Evolutionary conservation across 257 asterid genomes (phyloP), one percentile per base, ranked within the genome.

Genomic region (Lavandula angustifolia): DNA sequence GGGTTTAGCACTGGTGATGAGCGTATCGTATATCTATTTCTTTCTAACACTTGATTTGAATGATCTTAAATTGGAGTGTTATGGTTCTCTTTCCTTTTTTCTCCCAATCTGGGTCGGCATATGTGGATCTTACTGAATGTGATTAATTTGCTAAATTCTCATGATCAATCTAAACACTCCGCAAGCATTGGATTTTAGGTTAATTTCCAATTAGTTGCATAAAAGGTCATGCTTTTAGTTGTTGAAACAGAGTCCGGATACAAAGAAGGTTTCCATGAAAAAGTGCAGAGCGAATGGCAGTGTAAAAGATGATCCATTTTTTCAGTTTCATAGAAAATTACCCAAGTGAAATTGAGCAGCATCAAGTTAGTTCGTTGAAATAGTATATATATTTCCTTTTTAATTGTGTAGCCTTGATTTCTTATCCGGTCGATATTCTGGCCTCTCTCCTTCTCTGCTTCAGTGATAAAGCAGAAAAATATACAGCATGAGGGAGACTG

Each of bases 401-500:
- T 1, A 11, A 32, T 10, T 18, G 14, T 51, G 41, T 18, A 58
- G 12, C 14, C 9, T 46, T 60, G 69, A 9, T 68, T 66, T 18
- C 51, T 43, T 44, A 29, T 53, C 59, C 47, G 50, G 11, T 63
- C 44, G 34, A 35, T 54, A 53, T 18, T 48, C 53, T 17, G 75
- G 66, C 35, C 53, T 69, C 53, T 69, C 70, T 68, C 71, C 67
- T 35, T 31, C 51, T 70, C 54, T 38, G 51, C 47, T 78, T 68
- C 75, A 76, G 90, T 66, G 71, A 63, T 54, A 63, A 67, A 56
- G 70, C 72, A 66, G 66, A 42, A 50, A 60, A 50, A 43, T 38
- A 67, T 57, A 47, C 73, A 83, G 70, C 79, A 89, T 92, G 96
- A 92, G 81, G 78, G 95, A 89, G 68, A 69, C 80, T 18, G 92